A percentile compares a stretch with the other conserved stretches of the same genome.
These are phyloP conservation scores for Gynandropsis gynandra DNA, from an alignment of 345 rosid species.

Conservation along the genomic window DNA sequence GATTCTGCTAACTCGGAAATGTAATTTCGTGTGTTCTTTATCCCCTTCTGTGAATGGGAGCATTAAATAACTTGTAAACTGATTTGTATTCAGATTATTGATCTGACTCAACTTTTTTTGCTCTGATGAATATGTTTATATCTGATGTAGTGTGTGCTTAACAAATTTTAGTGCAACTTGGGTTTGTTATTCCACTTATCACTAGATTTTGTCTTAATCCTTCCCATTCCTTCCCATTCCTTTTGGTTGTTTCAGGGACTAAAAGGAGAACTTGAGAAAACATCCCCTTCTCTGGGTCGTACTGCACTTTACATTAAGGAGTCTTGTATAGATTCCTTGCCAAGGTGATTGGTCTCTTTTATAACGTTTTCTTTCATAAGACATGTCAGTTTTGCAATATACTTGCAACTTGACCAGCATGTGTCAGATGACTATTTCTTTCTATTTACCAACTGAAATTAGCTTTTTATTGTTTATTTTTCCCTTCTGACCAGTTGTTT, in stretches of 20 bases:
- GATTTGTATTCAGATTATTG: neutral
- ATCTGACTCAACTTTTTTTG: slow-evolving; percentile 3
- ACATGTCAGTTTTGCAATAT: neutral
- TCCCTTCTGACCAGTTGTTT: neutral
- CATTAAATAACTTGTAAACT: slow-evolving; percentile 1
- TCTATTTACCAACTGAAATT: neutral
- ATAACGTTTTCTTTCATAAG: neutral
- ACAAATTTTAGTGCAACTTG: slow-evolving; percentile 2
- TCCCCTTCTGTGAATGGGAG: neutral
- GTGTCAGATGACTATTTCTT: neutral
- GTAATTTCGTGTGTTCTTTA: neutral
- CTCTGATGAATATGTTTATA: neutral
- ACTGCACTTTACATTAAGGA: slow-evolving; percentile 82
- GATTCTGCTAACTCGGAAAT: slow-evolving; percentile 1
- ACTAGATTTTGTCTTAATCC: slow-evolving; percentile 4
- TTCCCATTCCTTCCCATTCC: neutral
- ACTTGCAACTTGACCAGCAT: neutral
- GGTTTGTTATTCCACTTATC: slow-evolving; percentile 2
- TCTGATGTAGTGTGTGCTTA: neutral
- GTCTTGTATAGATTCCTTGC: slow-evolving; percentile 73
- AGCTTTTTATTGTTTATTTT: neutral
- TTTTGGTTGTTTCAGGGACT: slow-evolving; percentile 48
- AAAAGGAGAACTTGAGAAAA: slow-evolving; percentile 94
- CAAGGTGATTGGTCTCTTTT: slow-evolving; percentile 41
- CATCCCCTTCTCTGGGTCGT: slow-evolving; percentile 76